Evolutionary conservation across 192 early-diverging fungal genomes (phyloP), one percentile per base, ranked within the genome.

Genomic region (Coemansia sp.): DNA sequence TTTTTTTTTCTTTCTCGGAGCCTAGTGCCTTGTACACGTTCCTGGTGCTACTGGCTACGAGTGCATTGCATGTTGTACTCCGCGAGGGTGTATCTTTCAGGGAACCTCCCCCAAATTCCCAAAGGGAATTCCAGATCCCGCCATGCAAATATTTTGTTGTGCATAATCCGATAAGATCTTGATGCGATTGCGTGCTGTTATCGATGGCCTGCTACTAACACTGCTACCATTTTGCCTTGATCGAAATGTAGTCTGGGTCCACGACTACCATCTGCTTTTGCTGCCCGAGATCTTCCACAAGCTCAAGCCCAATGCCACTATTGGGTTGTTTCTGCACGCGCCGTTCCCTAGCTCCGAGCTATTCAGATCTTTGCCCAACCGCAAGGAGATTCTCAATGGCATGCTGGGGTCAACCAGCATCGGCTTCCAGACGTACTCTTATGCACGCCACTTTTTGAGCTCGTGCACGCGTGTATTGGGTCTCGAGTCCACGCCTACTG

Each of bases 391-490:
- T 15, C 76, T 98, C 37, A 71, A 86, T 35, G 97, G 96, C 38
- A 87, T 99, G 67, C 84, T 99, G 3, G 95, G 95, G 37, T 85
- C 95, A n/a, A 94, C 91, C 62, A 87, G 95, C 77, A 89, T 98
- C 58, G 96, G 94, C 15, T 98, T 98, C 79, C 97, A 99, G 88
- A 98, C 95, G 4, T 98, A 95, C 77, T 94, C 93, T 4, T 96
- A 98, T 71, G 91, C 94, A 0, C 87, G 91, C 43, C 97, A 99
- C 70, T 99, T 99, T 70, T 87, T 93, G 52, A 91, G 89, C 67
- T 90, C 86, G 44, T 98, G 96, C 78, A 95, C 97, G 2, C 90
- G 97, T 12, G 90, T 98, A n/a, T 84, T 97, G 24, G 95, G 95
- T 0, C 89, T 91, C 62, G 95, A 99, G 71, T 94, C 93, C 0